Conservation (phyloP, 202 grass and related monocot genomes). For the Miscanthus sacchariflorus region DNA sequence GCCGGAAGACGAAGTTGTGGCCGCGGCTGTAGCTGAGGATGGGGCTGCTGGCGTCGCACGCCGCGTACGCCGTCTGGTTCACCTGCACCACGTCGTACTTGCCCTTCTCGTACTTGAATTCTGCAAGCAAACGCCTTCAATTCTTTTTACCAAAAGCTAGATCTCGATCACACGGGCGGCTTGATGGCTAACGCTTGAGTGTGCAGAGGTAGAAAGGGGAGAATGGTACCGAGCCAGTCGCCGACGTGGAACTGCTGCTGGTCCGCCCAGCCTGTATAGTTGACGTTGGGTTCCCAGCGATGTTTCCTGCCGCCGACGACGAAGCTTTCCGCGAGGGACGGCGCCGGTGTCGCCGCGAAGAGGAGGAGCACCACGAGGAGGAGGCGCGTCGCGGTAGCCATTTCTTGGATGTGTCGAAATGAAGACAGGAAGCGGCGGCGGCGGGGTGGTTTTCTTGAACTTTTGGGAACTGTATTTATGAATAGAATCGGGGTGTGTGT, state of each 20-base stretch:
- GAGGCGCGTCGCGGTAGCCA: conserved; percentile 22
- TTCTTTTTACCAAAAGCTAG: background rate
- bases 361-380: conserved; percentile 20
- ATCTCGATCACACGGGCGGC: background rate
- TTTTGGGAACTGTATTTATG: conserved; percentile 36
- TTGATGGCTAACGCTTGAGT: background rate
- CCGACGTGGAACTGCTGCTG: conserved; percentile 51
- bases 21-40: conserved; percentile 48
- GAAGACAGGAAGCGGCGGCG: background rate
- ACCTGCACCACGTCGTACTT: conserved; percentile 65
- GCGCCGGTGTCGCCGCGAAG: background rate
- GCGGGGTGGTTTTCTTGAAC: conserved; percentile 19
- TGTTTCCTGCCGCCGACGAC: conserved; percentile 38
- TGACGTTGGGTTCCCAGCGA: conserved; percentile 41
- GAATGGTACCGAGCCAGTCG: conserved; percentile 56
- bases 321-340: conserved; percentile 19
- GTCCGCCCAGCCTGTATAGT: conserved; percentile 62
- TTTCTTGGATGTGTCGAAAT: conserved; percentile 4
- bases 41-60: conserved; percentile 43
- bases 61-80: conserved; percentile 49
- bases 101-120: conserved; percentile 52
- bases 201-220: background rate
- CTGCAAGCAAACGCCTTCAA: background rate
- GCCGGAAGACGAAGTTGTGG: conserved; percentile 44
- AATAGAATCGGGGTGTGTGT: background rate